A percentile compares a stretch with the other conserved stretches of the same genome.
These are phyloP conservation scores for Tylopilus intermedius DNA, from an alignment of 768 basidiomycete species.

Conservation along the genomic window DNA sequence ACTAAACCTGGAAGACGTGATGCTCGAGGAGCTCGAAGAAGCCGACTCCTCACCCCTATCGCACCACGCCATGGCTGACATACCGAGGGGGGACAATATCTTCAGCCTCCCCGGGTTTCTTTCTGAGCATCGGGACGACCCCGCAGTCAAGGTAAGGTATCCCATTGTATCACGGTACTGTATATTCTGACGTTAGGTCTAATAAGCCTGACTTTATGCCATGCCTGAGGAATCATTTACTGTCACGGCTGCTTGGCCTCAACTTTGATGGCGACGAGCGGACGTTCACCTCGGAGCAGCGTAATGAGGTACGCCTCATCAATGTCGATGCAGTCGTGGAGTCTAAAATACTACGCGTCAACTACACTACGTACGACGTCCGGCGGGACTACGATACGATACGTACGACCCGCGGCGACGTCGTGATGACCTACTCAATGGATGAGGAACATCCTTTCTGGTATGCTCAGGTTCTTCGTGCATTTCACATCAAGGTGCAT, in stretches of 20 bases:
- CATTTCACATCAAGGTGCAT: no score
- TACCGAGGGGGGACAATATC: neutral
- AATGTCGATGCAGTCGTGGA: no score
- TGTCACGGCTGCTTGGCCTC: neutral
- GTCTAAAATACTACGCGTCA: no score
- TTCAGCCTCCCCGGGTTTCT: neutral
- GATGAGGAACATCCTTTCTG: no score
- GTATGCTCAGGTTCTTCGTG: no score
- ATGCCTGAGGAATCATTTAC: neutral
- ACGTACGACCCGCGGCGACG: no score
- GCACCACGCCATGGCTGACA: conserved; percentile 3
- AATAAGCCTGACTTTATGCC: neutral
- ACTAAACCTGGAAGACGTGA: neutral
- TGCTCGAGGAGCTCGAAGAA: neutral
- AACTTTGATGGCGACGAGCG: conserved; percentile 8
- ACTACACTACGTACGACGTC: no score
- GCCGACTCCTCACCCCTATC: neutral
- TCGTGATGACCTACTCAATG: no score
- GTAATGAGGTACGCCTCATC: neutral
- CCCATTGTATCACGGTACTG: no score
- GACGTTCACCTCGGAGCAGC: conserved; percentile 5
- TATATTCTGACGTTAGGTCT: no score
- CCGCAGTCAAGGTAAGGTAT: conserved; percentile 4
- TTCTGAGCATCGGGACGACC: conserved; percentile 7
- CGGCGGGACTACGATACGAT: no score